Evolutionary conservation across 805 yeast species (phyloP).

Genomic region (Kodamaea kakaduensis): DNA sequence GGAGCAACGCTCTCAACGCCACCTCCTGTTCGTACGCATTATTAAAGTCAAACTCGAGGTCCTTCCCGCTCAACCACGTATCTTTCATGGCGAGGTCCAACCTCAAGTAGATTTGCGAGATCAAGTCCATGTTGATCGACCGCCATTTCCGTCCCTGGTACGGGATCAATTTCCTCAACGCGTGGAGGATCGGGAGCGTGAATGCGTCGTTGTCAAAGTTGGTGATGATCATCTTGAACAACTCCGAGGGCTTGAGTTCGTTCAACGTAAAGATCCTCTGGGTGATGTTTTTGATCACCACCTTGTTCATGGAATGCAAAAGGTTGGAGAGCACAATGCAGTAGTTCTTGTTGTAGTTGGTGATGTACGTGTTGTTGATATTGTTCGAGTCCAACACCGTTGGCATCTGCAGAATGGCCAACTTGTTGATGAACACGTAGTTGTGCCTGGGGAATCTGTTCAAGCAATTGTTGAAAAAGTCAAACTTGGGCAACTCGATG

Average conservation of each 20-base stretch:
- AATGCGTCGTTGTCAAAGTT: constrained; percentile 57
- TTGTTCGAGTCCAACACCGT: constrained; percentile 22
- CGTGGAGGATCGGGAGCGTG: constrained; percentile 66
- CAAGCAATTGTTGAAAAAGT: constrained; percentile 38
- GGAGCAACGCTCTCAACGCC: constrained; percentile 73
- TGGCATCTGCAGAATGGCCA: constrained; percentile 26
- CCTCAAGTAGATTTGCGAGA: constrained; percentile 79
- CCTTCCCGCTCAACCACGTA: constrained; percentile 83
- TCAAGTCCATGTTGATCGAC: constrained; percentile 85
- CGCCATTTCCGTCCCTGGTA: constrained; percentile 95
- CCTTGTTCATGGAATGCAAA: constrained; percentile 51
- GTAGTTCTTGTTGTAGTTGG: constrained; percentile 36
- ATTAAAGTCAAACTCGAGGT: constrained; percentile 67
- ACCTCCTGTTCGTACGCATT: constrained; percentile 83
- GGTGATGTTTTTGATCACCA: constrained; percentile 58
- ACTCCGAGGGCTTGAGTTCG: constrained; percentile 60
- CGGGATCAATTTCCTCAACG: constrained; percentile 77
- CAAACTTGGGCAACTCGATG: constrained; percentile 27
- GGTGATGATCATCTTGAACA: constrained; percentile 52
- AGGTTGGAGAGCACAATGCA: constrained; percentile 49
- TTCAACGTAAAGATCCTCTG: constrained; percentile 66
- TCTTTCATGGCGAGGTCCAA: constrained; percentile 70
- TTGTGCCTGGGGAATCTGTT: constrained; percentile 15
- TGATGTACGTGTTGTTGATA: constrained; percentile 25
- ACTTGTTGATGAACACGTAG: constrained; percentile 29